Conservation (phyloP, 768 basidiomycete genomes). For the Hygrocybe coccinea region DNA sequence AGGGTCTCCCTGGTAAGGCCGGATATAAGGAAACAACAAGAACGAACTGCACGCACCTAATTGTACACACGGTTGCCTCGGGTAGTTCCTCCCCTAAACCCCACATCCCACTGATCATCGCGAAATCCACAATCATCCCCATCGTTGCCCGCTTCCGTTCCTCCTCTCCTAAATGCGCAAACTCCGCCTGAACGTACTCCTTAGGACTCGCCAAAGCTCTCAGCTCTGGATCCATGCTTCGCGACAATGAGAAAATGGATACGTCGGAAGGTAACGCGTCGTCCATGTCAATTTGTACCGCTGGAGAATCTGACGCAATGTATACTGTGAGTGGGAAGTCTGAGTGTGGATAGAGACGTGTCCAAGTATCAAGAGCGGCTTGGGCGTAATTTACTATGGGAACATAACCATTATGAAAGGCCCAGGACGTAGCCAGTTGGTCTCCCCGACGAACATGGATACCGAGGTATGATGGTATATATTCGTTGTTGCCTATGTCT, state of each 20-base stretch:
- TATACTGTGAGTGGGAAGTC: conserved; percentile 40
- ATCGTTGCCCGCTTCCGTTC: conserved; percentile 48
- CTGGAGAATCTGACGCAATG: conserved; percentile 58
- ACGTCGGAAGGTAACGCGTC: conserved; percentile 32
- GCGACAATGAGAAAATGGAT: conserved; percentile 42
- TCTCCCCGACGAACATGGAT: conserved; percentile 65
- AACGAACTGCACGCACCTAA: conserved; percentile 39
- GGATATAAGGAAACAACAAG: not conserved
- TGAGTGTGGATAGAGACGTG: conserved; percentile 24
- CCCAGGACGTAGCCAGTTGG: conserved; percentile 41
- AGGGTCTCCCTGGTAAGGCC: not conserved
- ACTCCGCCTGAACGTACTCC: conserved; percentile 54
- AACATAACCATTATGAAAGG: conserved; percentile 42
- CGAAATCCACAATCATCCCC: conserved; percentile 67
- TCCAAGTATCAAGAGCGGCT: conserved; percentile 41
- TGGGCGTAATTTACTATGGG: conserved; percentile 46
- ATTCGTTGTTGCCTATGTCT: conserved; percentile 3
- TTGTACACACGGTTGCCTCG: conserved; percentile 50
- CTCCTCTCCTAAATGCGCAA: conserved; percentile 35
- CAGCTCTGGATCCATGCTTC: conserved; percentile 40
- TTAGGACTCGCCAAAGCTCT: conserved; percentile 44
- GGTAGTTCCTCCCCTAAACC: conserved; percentile 38
- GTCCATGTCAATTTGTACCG: conserved; percentile 39
- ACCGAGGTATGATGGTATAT: conserved; percentile 39
- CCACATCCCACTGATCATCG: conserved; percentile 63